Conservation (phyloP, 2,329 filamentous ascomycete genomes). For the Venturia effusa region DNA sequence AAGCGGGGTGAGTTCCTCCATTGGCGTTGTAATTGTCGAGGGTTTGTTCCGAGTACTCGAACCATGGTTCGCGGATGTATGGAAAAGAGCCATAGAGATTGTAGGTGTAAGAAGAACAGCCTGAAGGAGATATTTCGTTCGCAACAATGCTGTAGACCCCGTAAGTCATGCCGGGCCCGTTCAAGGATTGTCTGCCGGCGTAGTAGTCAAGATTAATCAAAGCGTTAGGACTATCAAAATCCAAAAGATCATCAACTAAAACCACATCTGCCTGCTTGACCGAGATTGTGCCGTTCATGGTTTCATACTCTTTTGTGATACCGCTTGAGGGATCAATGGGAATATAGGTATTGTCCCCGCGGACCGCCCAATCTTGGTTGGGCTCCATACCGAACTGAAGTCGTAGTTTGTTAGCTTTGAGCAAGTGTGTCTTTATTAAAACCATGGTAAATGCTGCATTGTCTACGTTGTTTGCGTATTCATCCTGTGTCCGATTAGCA, state of each 20-base stretch:
- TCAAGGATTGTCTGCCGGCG: constrained; percentile 54
- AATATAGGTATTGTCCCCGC: constrained; percentile 45
- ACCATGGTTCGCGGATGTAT: constrained; percentile 56
- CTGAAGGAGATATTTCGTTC: constrained; percentile 53
- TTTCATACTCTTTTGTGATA: constrained; percentile 53
- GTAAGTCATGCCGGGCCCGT: constrained; percentile 65
- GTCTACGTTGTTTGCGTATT: constrained; percentile 57
- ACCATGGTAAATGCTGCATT: constrained; percentile 61
- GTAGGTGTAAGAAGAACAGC: constrained; percentile 59
- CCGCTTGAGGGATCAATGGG: constrained; percentile 42
- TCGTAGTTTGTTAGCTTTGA: constrained; percentile 47
- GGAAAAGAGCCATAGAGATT: constrained; percentile 51
- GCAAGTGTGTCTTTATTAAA: constrained; percentile 45
- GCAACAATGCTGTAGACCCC: constrained; percentile 58
- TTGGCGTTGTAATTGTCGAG: constrained; percentile 49
- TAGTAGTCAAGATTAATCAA: constrained; percentile 56
- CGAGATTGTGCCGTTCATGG: constrained; percentile 54
- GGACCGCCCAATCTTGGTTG: constrained; percentile 49
- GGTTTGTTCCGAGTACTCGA: constrained; percentile 60
- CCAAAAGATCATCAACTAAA: constrained; percentile 53
- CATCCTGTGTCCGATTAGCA: constrained; percentile 33
- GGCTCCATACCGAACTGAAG: constrained; percentile 40
- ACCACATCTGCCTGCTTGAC: constrained; percentile 66
- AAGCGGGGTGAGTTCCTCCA: constrained; percentile 57
- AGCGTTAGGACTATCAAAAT: constrained; percentile 46